phyloP scores from a whole-genome alignment of 139 green algal genomes.

The Coelastrella sp. region DNA sequence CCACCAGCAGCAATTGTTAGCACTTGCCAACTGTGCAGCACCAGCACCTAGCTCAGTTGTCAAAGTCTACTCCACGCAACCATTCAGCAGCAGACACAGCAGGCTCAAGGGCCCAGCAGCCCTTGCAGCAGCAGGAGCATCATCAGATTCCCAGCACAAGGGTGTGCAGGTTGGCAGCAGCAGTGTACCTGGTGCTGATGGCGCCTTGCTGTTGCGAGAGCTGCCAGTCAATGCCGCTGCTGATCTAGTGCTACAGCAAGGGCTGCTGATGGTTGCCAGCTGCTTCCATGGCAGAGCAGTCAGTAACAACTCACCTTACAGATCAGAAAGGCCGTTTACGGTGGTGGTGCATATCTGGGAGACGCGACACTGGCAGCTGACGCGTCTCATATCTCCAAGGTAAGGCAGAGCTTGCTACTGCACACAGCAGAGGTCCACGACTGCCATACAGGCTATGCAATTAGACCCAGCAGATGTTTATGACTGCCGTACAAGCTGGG shows the following conservation, averaged over 20 bases:
- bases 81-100: neutral
- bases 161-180: conserved; percentile 20
- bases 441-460: too few species aligned
- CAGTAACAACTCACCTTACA: conserved; percentile 37
- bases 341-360: conserved; percentile 47
- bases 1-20: conserved; percentile 16
- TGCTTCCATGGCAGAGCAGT: conserved; percentile 42
- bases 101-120: neutral
- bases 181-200: neutral
- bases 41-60: conserved; percentile 19
- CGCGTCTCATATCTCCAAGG: conserved; percentile 44
- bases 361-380: conserved; percentile 18
- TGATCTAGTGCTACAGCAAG: conserved; percentile 24
- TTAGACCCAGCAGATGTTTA: too few species aligned
- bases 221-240: conserved; percentile 45
- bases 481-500: too few species aligned
- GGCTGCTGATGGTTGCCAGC: conserved; percentile 43
- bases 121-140: neutral
- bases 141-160: conserved; percentile 23
- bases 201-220: conserved; percentile 33
- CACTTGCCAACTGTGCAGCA: conserved; percentile 29
- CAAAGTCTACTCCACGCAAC: conserved; percentile 29
- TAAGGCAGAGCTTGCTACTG: neutral
- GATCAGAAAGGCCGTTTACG: conserved; percentile 35
- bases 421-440: too few species aligned